A percentile compares a stretch with the other conserved stretches of the same genome.
Evolutionary conservation across 352 stramenopile species (phyloP).

Genomic region (Elongisporangium senticosum): DNA sequence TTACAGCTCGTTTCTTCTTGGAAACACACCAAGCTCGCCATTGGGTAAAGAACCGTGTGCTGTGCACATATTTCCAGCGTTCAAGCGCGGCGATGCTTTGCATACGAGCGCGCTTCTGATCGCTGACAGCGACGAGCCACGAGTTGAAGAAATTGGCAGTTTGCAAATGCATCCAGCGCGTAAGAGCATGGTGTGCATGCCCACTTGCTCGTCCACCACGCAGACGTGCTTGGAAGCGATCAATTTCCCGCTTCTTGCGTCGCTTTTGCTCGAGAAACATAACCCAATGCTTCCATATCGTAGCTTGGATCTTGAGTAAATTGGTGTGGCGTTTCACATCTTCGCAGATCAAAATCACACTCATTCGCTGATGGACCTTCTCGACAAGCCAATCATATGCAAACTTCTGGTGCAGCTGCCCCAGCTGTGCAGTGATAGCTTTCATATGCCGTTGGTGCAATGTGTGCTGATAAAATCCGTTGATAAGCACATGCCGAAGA

Average conservation of each 20-base stretch:
- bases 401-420: neutral
- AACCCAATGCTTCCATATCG: neutral
- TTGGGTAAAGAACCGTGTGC: neutral
- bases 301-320: neutral
- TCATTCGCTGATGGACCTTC: neutral
- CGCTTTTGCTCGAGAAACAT: neutral
- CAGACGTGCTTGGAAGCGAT: neutral
- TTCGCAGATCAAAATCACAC: neutral
- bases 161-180: neutral
- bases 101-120: neutral
- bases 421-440: neutral
- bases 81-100: neutral
- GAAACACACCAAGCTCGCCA: neutral
- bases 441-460: neutral
- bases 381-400: neutral
- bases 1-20: constrained; percentile 10
- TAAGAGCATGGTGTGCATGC: neutral
- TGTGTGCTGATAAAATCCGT: neutral
- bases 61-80: neutral
- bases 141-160: neutral
- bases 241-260: neutral
- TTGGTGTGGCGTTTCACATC: neutral
- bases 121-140: neutral
- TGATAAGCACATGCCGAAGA: neutral
- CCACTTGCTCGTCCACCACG: neutral